These are phyloP conservation scores for Heliosperma pusillum DNA, from an alignment of 148 eudicot species.

Conservation along the genomic window DNA sequence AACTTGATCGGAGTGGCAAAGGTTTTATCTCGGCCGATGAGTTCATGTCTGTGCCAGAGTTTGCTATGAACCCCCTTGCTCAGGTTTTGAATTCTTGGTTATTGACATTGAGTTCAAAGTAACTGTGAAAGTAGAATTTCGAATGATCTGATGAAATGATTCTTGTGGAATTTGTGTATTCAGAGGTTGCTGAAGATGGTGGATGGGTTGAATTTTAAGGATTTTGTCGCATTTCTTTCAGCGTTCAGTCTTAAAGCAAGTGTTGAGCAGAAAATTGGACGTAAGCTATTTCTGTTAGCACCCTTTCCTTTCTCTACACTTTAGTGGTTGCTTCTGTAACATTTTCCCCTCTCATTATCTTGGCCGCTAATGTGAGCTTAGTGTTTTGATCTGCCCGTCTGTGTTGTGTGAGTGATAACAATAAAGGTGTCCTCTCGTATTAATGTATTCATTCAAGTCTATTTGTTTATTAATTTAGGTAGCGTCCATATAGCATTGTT, in stretches of 20 bases:
- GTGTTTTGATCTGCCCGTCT: neutral
- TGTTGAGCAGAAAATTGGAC: slow-evolving; percentile 60
- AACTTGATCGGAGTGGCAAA: slow-evolving; percentile 85
- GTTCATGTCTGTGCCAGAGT: slow-evolving; percentile 90
- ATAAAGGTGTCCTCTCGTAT: neutral
- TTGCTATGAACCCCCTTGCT: slow-evolving; percentile 90
- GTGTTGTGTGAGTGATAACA: neutral
- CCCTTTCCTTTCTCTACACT: neutral
- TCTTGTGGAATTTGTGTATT: slow-evolving; percentile 18
- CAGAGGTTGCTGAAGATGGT: slow-evolving; percentile 96
- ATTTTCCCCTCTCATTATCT: neutral
- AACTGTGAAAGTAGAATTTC: slow-evolving; percentile 2
- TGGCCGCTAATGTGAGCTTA: neutral
- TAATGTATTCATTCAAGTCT: neutral
- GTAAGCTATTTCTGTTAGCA: slow-evolving; percentile 35
- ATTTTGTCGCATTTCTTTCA: slow-evolving; percentile 84
- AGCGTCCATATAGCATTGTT: too few relatives aligned
- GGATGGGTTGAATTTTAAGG: slow-evolving; percentile 93
- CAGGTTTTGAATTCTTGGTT: slow-evolving; percentile 58
- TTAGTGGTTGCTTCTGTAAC: neutral
- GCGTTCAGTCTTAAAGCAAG: slow-evolving; percentile 84
- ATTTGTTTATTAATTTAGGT: neutral
- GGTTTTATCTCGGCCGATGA: slow-evolving; percentile 94
- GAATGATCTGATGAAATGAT: neutral
- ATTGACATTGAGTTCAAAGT: slow-evolving; percentile 7